These are phyloP conservation scores for Neurospora sp. DNA, from an alignment of 495 filamentous ascomycete species.

Conservation along the genomic window DNA sequence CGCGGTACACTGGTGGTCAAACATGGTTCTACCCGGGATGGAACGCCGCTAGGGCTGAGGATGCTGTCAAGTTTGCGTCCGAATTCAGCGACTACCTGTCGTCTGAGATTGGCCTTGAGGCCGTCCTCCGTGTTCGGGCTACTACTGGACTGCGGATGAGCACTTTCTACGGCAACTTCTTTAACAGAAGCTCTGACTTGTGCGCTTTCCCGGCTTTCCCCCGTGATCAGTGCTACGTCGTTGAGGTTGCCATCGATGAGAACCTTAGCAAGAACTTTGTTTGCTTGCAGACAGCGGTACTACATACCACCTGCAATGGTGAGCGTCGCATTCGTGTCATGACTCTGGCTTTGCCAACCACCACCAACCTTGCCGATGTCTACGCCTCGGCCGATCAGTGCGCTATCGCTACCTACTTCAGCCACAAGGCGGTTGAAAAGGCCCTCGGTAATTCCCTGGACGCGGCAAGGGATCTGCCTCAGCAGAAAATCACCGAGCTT, in stretches of 20 bases:
- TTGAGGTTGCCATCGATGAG: conserved; percentile 97
- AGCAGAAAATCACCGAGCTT: conserved; percentile 85
- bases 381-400: conserved; percentile 93
- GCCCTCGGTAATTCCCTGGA: conserved; percentile 79
- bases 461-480: conserved; percentile 78
- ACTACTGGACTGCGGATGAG: conserved; percentile 94
- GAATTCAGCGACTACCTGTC: conserved; percentile 96
- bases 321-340: conserved; percentile 90
- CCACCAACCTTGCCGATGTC: conserved; percentile 76
- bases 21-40: conserved; percentile 98
- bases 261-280: conserved; percentile 85
- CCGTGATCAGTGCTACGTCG: conserved; percentile 94
- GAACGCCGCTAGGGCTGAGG: conserved; percentile 86
- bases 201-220: conserved; percentile 98
- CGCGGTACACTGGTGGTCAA: conserved; percentile 92
- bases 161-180: conserved; percentile 99
- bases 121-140: conserved; percentile 87
- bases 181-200: conserved; percentile 93
- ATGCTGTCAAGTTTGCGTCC: conserved; percentile 92
- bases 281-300: conserved; percentile 90
- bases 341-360: conserved; percentile 88
- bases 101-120: conserved; percentile 90
- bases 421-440: conserved; percentile 93
- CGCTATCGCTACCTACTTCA: conserved; percentile 88
- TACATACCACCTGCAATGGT: conserved; percentile 97